phyloP scores from a whole-genome alignment of 2,329 filamentous ascomycete genomes.

The Talaromyces sp. region DNA sequence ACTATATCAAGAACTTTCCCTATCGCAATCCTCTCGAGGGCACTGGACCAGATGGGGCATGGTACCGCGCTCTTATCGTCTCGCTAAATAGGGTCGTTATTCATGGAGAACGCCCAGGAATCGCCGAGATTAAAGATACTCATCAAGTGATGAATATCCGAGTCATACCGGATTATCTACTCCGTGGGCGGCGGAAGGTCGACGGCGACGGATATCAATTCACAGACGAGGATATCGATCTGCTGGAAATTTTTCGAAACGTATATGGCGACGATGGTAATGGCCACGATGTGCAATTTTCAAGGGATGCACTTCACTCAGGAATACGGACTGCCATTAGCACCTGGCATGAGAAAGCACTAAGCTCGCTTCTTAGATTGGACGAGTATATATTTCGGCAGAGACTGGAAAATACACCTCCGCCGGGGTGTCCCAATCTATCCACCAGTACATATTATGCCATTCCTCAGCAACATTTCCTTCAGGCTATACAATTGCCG shows the following conservation, averaged over 20 bases:
- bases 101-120: not conserved
- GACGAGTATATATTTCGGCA: conserved; percentile 31
- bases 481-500: conserved; percentile 28
- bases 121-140: not conserved
- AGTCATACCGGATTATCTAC: conserved; percentile 29
- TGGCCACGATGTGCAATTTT: conserved; percentile 24
- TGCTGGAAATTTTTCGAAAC: conserved; percentile 37
- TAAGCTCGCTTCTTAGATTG: conserved; percentile 37
- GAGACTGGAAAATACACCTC: not conserved
- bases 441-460: conserved; percentile 21
- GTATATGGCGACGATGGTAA: conserved; percentile 25
- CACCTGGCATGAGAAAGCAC: conserved; percentile 29
- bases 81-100: conserved; percentile 22
- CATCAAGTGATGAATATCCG: conserved; percentile 23
- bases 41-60: not conserved
- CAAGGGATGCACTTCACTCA: conserved; percentile 33
- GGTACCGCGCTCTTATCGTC: conserved; percentile 24
- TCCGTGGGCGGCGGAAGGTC: conserved; percentile 24
- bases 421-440: conserved; percentile 11
- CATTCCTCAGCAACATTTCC: conserved; percentile 34
- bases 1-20: not conserved
- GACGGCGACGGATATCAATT: conserved; percentile 24
- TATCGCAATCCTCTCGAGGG: conserved; percentile 21
- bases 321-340: conserved; percentile 41
- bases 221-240: conserved; percentile 26